Percentiles rank a stretch among this genome's conserved stretches.
These are phyloP conservation scores for Spergularia azorica DNA, from an alignment of 179 eudicot genomes.

Conservation along the genomic window DNA sequence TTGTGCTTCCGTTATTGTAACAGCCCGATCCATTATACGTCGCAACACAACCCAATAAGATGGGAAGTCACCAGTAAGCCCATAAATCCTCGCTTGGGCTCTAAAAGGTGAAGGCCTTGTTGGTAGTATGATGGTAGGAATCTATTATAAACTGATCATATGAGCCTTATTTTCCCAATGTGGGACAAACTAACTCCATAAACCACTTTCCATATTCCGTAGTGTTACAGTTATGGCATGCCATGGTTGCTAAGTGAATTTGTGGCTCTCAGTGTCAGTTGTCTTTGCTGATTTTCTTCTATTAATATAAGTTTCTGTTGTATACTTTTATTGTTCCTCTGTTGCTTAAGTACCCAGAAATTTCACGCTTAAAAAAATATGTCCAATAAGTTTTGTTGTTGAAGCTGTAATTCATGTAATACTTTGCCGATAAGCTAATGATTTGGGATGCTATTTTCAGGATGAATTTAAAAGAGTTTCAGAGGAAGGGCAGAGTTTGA, in stretches of 20 bases:
- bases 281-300: conserved; percentile 5
- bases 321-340: neutral
- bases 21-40: too few relatives aligned
- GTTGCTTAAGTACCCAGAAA: neutral
- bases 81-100: too few relatives aligned
- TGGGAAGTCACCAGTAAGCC: too few relatives aligned
- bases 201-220: too few relatives aligned
- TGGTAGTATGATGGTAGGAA: too few relatives aligned
- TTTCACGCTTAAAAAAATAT: neutral
- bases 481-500: conserved; percentile 85
- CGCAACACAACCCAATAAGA: too few relatives aligned
- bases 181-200: too few relatives aligned
- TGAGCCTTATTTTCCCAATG: too few relatives aligned
- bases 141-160: too few relatives aligned
- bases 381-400: neutral
- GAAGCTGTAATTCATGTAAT: conserved; percentile 1
- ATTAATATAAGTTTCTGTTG: neutral
- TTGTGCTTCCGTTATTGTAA: neutral
- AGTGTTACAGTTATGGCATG: neutral
- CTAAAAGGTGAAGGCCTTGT: too few relatives aligned
- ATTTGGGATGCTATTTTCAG: conserved; percentile 43
- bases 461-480: conserved; percentile 92
- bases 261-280: neutral
- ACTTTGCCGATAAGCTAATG: conserved; percentile 2
- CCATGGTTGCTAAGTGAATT: neutral